phyloP scores from a whole-genome alignment of 2,329 filamentous ascomycete genomes.

The Pseudogymnoascus sp. region DNA sequence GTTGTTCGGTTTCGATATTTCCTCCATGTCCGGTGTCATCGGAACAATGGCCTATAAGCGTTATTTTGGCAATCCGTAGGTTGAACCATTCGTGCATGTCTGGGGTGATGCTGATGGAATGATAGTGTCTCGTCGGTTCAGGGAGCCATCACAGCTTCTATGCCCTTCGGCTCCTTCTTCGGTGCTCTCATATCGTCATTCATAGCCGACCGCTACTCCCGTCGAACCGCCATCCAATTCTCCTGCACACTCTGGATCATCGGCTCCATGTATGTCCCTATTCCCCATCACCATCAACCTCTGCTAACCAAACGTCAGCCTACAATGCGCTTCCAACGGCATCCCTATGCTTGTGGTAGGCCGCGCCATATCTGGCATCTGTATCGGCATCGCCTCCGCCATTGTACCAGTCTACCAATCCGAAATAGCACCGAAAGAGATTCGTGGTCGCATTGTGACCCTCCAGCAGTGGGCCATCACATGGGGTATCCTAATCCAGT shows the following conservation, averaged over 20 bases:
- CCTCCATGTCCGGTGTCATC: slow-evolving; percentile 63
- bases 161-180: slow-evolving; percentile 65
- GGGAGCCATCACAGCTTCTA: slow-evolving; percentile 64
- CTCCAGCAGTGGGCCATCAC: slow-evolving; percentile 66
- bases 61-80: slow-evolving; percentile 58
- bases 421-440: slow-evolving; percentile 54
- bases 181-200: slow-evolving; percentile 51
- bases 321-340: slow-evolving; percentile 53
- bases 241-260: slow-evolving; percentile 43
- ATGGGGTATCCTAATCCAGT: slow-evolving; percentile 61
- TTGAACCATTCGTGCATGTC: background rate
- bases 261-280: slow-evolving; percentile 32
- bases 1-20: slow-evolving; percentile 74
- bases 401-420: slow-evolving; percentile 63
- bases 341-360: slow-evolving; percentile 66
- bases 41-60: slow-evolving; percentile 62
- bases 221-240: slow-evolving; percentile 40
- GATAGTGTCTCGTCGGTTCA: slow-evolving; percentile 43
- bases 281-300: background rate
- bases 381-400: slow-evolving; percentile 64
- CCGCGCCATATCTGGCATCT: slow-evolving; percentile 63
- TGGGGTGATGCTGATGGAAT: background rate
- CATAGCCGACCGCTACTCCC: slow-evolving; percentile 46
- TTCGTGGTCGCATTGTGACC: slow-evolving; percentile 53
- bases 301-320: slow-evolving; percentile 31